Conservation (phyloP, 805 yeast genomes). For the Komagataella populi region DNA sequence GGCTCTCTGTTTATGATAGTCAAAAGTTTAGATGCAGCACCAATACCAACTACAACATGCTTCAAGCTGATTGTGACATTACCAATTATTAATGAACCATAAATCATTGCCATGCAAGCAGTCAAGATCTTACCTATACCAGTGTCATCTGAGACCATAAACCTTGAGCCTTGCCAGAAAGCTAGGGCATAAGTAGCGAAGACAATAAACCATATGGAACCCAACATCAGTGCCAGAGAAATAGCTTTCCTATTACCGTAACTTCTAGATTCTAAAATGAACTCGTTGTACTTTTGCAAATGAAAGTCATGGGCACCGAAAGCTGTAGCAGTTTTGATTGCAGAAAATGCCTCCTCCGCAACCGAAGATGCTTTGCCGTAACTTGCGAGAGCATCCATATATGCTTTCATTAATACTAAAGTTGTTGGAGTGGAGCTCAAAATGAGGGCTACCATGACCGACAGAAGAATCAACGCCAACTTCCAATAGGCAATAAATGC, state of each 20-base stretch:
- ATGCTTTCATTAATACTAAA: slow-evolving; percentile 30
- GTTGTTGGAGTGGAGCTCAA: slow-evolving; percentile 35
- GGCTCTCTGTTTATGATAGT: slow-evolving; percentile 28
- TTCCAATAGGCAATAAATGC: slow-evolving; percentile 12
- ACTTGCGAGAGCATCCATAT: neutral
- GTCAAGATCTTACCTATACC: slow-evolving; percentile 17
- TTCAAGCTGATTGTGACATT: slow-evolving; percentile 24
- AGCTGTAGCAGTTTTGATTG: slow-evolving; percentile 25
- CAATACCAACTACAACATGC: slow-evolving; percentile 21
- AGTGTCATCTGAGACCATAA: slow-evolving; percentile 10
- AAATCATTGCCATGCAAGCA: slow-evolving; percentile 20
- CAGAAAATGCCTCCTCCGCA: slow-evolving; percentile 27
- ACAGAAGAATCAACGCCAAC: slow-evolving; percentile 18
- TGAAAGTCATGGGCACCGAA: slow-evolving; percentile 24
- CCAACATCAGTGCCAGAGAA: slow-evolving; percentile 19
- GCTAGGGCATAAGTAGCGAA: slow-evolving; percentile 24
- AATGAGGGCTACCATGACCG: slow-evolving; percentile 48
- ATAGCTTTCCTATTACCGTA: slow-evolving; percentile 13
- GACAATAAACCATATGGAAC: slow-evolving; percentile 19
- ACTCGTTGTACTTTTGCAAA: slow-evolving; percentile 15
- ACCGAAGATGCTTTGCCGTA: slow-evolving; percentile 8
- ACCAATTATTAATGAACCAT: slow-evolving; percentile 27
- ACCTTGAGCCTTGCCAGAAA: slow-evolving; percentile 27
- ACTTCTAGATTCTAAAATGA: slow-evolving; percentile 11
- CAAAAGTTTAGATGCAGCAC: slow-evolving; percentile 24